phyloP scores from a whole-genome alignment of 2,329 filamentous ascomycete species.

The Diplodia mutila region DNA sequence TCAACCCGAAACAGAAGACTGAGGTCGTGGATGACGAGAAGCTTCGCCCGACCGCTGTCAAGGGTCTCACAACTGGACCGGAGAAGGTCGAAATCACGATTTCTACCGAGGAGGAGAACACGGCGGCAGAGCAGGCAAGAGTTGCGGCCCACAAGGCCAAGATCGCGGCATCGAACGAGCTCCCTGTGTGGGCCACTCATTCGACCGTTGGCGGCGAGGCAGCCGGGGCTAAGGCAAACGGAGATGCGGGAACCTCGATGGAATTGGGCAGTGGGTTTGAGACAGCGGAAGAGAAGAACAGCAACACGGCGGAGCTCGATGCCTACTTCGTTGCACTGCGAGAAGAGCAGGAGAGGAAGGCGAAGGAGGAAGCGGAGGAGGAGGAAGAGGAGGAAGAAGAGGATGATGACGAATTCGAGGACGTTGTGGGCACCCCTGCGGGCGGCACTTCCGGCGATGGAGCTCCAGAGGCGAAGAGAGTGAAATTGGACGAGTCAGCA shows the following conservation, averaged over 20 bases:
- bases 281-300: conserved; percentile 55
- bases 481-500: conserved; percentile 60
- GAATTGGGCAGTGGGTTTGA: conserved; percentile 33
- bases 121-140: conserved; percentile 68
- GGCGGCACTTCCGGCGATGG: conserved; percentile 37
- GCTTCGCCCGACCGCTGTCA: conserved; percentile 68
- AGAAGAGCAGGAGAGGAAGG: conserved; percentile 57
- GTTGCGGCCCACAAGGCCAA: conserved; percentile 68
- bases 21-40: conserved; percentile 59
- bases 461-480: conserved; percentile 58
- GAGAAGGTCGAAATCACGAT: conserved; percentile 73
- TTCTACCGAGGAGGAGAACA: conserved; percentile 66
- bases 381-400: conserved; percentile 58
- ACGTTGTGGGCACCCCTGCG: conserved; percentile 40
- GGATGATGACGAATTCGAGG: conserved; percentile 50
- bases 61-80: conserved; percentile 67
- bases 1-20: conserved; percentile 65
- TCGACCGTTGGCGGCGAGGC: conserved; percentile 66
- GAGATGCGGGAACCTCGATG: conserved; percentile 28
- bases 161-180: conserved; percentile 68
- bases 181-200: conserved; percentile 73
- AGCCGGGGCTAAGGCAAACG: conserved; percentile 4
- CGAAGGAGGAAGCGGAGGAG: conserved; percentile 47
- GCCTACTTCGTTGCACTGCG: conserved; percentile 70
- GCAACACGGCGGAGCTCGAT: conserved; percentile 61